These are phyloP conservation scores for Astrothelium macrocarpum DNA, from an alignment of 495 filamentous ascomycete species.

Conservation along the genomic window DNA sequence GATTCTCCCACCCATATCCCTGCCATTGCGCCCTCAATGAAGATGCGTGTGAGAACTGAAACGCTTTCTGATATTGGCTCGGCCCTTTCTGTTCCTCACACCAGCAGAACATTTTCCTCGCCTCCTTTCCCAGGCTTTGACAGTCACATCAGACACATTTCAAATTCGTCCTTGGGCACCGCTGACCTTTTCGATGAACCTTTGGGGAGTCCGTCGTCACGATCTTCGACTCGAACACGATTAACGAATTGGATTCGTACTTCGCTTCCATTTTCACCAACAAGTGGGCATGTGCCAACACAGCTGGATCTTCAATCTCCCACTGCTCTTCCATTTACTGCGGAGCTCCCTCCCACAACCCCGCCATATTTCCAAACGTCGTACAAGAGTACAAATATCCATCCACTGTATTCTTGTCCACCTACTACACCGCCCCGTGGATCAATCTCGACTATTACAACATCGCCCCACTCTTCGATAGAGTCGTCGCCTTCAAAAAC, in stretches of 20 bases:
- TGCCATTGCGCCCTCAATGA: constrained; percentile 23
- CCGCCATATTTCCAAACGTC: not conserved
- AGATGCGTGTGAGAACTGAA: constrained; percentile 23
- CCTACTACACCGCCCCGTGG: not conserved
- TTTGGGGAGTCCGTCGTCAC: not conserved
- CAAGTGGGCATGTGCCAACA: not conserved
- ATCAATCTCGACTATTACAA: not conserved
- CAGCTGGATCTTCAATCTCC: not conserved
- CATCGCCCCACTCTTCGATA: not conserved
- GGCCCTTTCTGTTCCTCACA: constrained; percentile 22
- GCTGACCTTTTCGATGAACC: not conserved
- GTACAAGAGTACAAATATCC: not conserved
- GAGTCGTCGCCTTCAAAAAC: not conserved
- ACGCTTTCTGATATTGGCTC: constrained; percentile 29
- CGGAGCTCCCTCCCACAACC: not conserved
- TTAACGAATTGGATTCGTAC: constrained; percentile 3
- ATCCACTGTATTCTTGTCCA: not conserved
- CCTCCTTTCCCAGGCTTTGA: not conserved
- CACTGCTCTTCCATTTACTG: not conserved
- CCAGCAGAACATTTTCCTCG: not conserved
- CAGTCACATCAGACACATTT: not conserved
- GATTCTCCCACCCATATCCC: constrained; percentile 20
- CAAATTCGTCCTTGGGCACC: not conserved
- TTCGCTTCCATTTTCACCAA: constrained; percentile 3
- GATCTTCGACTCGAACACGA: not conserved